Evolutionary conservation across 148 eudicot species (phyloP), one percentile per base, ranked within the genome.

Genomic region (Chenopodium quinoa): DNA sequence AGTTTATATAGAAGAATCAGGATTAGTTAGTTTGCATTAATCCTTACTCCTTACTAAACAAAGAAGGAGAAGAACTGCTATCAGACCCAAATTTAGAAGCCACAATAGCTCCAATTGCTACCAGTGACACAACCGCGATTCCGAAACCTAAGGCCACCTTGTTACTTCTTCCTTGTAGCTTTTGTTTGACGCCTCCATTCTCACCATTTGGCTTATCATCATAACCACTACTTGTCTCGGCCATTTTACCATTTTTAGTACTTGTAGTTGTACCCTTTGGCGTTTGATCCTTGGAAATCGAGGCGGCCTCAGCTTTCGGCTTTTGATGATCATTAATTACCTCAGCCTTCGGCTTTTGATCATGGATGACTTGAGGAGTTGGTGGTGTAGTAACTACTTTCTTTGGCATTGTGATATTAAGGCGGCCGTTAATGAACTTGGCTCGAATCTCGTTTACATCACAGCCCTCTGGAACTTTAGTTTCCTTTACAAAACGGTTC

Each of bases 401-500:
- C 63, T 88, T 89, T 9, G 96, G 98, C 88, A 92, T 82, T 10
- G 75, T 78, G 63, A 94, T 76, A 20, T 78, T 50, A 60, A 94
- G 94, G 25, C 54, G 79, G 37, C 85, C 86, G 7, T 76, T 80
- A 2, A 22, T 54, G 37, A 94, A 88, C 79, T 85, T 91, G 2
- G 96, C 96, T 4, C 79, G 88, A 70, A 94, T 87, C n/a, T 86
- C 86, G 19, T 78, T 79, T 17, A 88, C 44, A 48, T 88, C 74
- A 52, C 86, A 88, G 31, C 80, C 83, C 29, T 71, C 47, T 25
- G 93, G 88, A 76, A 84, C 66, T 25, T 78, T 60, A 17, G 87
- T 76, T 87, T 88, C 90, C 83, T 91, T 92, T 79, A 78, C 54
- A 87, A 94, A 94, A 2, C 87, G 93, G 47, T 67, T 81, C 31